Evolutionary conservation across 768 basidiomycete species (phyloP).

Genomic region (Termitomyces sp.): DNA sequence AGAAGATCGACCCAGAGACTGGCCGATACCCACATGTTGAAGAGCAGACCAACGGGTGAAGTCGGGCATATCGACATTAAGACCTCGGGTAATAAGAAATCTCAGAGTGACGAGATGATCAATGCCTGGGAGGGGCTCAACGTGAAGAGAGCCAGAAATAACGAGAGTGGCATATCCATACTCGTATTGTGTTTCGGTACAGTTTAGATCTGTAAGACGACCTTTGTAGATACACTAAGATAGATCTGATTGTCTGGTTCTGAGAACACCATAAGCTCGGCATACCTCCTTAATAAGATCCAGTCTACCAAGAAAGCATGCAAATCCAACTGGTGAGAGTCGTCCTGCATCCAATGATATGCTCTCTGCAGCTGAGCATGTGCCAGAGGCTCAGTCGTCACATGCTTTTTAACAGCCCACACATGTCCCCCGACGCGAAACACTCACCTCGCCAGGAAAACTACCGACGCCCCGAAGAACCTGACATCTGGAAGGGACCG

Average conservation of each 20-base stretch:
- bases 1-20: constrained; percentile 23
- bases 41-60: constrained; percentile 46
- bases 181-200: constrained; percentile 37
- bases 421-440: constrained; percentile 20
- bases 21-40: constrained; percentile 34
- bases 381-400: constrained; percentile 31
- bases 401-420: constrained; percentile 31
- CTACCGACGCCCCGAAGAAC: constrained; percentile 2
- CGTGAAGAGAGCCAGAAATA: constrained; percentile 34
- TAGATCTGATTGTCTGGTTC: background rate
- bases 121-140: background rate
- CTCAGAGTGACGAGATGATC: constrained; percentile 1
- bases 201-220: constrained; percentile 27
- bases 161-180: constrained; percentile 36
- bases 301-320: constrained; percentile 22
- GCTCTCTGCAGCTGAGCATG: constrained; percentile 29
- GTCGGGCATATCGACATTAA: constrained; percentile 35
- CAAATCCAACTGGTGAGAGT: constrained; percentile 22
- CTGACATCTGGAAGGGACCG: constrained; percentile 12
- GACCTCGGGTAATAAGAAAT: constrained; percentile 35
- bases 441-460: constrained; percentile 7
- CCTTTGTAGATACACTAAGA: background rate
- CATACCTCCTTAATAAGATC: constrained; percentile 15
- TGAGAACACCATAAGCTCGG: background rate
- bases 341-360: constrained; percentile 14